Base-by-base conservation (phyloP, 2,329 filamentous ascomycete species). In the Stachybotrys chartarum region DNA sequence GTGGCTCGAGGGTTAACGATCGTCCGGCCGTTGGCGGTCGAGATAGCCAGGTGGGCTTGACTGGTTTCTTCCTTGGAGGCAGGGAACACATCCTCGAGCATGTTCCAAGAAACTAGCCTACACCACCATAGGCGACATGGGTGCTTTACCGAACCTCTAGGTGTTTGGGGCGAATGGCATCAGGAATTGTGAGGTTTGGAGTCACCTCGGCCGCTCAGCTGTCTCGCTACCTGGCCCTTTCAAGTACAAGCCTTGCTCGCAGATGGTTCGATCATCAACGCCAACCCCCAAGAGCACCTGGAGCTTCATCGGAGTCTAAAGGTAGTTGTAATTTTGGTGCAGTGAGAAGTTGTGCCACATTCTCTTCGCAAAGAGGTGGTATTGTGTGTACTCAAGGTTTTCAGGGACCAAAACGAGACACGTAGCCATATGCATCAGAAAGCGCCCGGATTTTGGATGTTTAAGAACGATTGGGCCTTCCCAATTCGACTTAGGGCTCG, bases 321-420 rank as follows among this genome's bases (percentile, higher is more conserved):
- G 50, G 50, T n/a, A 32, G 50, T n/a, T 52, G 31, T 17, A 52
- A 52, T 17, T 44, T 52, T 52, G 50, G 50, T 52, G 24, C 24
- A 24, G 24, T 24, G 24, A 24, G 24, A 24, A 24, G 24, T 24
- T 24, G 24, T 24, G 24, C 24, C 24, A 24, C 24, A 24, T 24
- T 24, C 24, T 24, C 24, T 24, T 24, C 24, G 24, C 24, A 24
- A 24, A 24, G 24, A 24, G 24, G 3, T 24, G 24, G 24, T 24
- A 24, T 81, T 66, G 79, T 81, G 54, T 78, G 80, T 56, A 78
- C 81, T 50, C 86, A 87, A 62, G 80, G 85, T 61, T 76, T 83
- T 24, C 24, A 24, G 24, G 24, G 24, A 24, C 24, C 24, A 24
- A 24, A 24, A 24, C 4, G 24, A 24, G 24, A 24, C 24, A 24